phyloP scores from a whole-genome alignment of 2,329 filamentous ascomycete genomes.

The Penicillium glabrum region DNA sequence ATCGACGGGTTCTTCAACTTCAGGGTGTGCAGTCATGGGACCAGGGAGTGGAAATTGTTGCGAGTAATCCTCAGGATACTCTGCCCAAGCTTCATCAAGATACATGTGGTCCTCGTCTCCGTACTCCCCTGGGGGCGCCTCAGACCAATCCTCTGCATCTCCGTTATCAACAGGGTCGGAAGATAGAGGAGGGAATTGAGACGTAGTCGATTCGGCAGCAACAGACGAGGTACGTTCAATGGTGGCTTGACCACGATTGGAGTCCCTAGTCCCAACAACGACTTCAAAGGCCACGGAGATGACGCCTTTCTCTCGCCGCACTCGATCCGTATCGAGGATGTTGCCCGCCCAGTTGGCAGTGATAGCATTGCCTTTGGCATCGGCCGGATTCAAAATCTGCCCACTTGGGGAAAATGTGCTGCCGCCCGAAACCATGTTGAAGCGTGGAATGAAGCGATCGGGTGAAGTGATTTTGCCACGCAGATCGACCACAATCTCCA shows the following conservation, averaged over 20 bases:
- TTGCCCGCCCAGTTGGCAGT: conserved; percentile 53
- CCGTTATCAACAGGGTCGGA: conserved; percentile 11
- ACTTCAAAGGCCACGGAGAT: conserved; percentile 84
- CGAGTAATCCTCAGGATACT: conserved; percentile 28
- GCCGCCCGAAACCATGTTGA: conserved; percentile 51
- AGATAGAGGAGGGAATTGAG: conserved; percentile 13
- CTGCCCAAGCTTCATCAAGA: conserved; percentile 18
- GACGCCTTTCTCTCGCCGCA: conserved; percentile 89
- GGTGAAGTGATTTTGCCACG: conserved; percentile 81
- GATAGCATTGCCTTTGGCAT: conserved; percentile 34
- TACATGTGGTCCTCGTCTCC: neutral
- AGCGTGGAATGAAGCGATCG: conserved; percentile 61
- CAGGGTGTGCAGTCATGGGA: conserved; percentile 42
- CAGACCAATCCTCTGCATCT: conserved; percentile 31
- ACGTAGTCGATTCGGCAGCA: conserved; percentile 32
- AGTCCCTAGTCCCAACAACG: conserved; percentile 82
- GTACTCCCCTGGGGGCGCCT: conserved; percentile 19
- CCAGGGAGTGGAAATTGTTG: conserved; percentile 25
- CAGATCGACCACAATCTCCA: conserved; percentile 90
- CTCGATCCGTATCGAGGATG: conserved; percentile 82
- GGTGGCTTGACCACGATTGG: conserved; percentile 53
- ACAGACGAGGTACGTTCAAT: conserved; percentile 31
- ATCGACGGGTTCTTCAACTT: conserved; percentile 62
- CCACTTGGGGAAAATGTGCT: conserved; percentile 46
- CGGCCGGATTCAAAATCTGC: conserved; percentile 32